Base-by-base conservation (phyloP, 495 filamentous ascomycete genomes). In the Daldinia grandis region DNA sequence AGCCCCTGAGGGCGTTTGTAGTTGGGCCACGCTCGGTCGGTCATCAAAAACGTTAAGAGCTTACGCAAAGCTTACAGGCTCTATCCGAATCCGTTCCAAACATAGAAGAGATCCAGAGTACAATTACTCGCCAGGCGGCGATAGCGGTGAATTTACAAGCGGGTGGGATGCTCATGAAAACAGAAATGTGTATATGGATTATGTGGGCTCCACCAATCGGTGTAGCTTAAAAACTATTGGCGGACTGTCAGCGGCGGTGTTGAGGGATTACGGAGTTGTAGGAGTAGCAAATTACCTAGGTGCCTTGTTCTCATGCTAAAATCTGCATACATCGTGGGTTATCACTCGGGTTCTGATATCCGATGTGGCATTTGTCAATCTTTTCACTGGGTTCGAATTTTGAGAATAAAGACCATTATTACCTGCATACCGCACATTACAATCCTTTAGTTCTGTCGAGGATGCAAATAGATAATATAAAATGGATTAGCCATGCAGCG, bases 1-100 rank as follows among this genome's bases (percentile, higher is more conserved):
- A 19, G 31, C 33, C 42, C 42, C 53, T 61, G 1, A 33, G 27
- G 27, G 68, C 27, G 35, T 62, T 47, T 57, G 17, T 59, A 58
- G 54, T 49, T 24, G 31, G 50, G 17, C 12, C 58, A 62, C 35
- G 25, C 42, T 69, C 8, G 28, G 30, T 17, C 33, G 44, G 24
- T 44, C 42, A 37, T 63, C 59, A 47, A 56, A 64, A 69, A 27
- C 19, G 24, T 25, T 27, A 28, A 10, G 31, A 14, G 31, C 15
- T 25, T 24, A 42, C 2, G 15, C 1, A 53, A 21, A 28, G 50
- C 4, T 10, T 25, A 58, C 21, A 25, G 33, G 31, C 33, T 21
- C 47, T 28, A n/a, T n/a, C 19, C 49, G 53, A 33, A 57, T 42
- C 51, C 33, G 21, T 58, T 30, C 21, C 19, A 57, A 31, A 42